Percentiles rank a stretch among this genome's conserved stretches.
These are phyloP conservation scores for Pyronema domesticum DNA, from an alignment of 495 filamentous ascomycete species.

Conservation along the genomic window DNA sequence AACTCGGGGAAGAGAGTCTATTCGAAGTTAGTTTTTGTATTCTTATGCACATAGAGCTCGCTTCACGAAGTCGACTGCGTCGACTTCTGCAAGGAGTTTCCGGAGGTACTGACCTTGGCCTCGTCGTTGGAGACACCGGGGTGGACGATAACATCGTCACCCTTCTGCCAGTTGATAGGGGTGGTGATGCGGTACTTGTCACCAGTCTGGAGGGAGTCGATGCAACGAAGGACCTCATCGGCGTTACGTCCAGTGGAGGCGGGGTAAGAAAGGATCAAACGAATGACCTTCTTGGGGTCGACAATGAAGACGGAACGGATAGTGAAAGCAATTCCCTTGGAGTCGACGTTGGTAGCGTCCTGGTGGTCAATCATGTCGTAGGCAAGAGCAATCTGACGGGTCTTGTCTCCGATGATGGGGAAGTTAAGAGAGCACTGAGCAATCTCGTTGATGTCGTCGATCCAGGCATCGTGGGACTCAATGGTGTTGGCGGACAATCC, in stretches of 20 bases:
- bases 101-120: slow-evolving; percentile 36
- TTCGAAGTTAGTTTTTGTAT: not conserved
- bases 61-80: not conserved
- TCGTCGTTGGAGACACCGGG: slow-evolving; percentile 71
- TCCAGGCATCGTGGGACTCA: slow-evolving; percentile 42
- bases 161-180: slow-evolving; percentile 69
- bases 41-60: not conserved
- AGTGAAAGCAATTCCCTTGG: slow-evolving; percentile 93
- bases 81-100: not conserved
- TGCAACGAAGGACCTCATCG: slow-evolving; percentile 82
- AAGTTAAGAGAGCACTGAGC: slow-evolving; percentile 50
- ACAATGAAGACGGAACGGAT: slow-evolving; percentile 98
- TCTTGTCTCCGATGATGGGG: slow-evolving; percentile 96
- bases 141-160: slow-evolving; percentile 91
- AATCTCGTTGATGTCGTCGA: slow-evolving; percentile 49
- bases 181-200: slow-evolving; percentile 89
- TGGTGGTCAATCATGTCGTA: slow-evolving; percentile 96
- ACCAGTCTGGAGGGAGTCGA: slow-evolving; percentile 92
- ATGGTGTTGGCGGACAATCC: slow-evolving; percentile 46
- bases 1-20: slow-evolving; percentile 71
- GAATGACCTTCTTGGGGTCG: slow-evolving; percentile 95
- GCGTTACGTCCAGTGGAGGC: slow-evolving; percentile 94
- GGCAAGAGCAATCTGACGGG: slow-evolving; percentile 71
- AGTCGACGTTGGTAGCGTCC: slow-evolving; percentile 71
- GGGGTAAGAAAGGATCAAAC: slow-evolving; percentile 88